Percentiles rank a stretch among this genome's conserved stretches.
Conservation (phyloP, 116 monocot species). For the Iris pallida region DNA sequence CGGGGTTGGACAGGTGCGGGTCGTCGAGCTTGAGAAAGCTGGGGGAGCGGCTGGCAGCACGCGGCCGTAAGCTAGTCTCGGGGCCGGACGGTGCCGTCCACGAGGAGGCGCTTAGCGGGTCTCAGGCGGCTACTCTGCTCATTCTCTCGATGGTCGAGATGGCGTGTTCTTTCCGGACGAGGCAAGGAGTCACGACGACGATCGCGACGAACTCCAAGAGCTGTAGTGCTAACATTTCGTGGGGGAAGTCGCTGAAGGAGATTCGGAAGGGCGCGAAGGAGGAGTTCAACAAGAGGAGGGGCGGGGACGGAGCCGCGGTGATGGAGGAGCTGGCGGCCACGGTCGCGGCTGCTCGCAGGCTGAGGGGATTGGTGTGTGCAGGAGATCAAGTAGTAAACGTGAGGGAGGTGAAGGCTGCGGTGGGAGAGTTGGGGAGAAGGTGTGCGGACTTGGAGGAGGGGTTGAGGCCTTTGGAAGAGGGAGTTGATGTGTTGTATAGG, state of each 20-base stretch:
- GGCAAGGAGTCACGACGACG: not conserved
- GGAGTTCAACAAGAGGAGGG: constrained; percentile 15
- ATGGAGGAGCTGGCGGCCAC: constrained; percentile 3
- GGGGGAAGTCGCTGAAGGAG: constrained; percentile 2
- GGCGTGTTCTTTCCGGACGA: not conserved
- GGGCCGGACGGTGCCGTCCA: not conserved
- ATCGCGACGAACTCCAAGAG: not conserved
- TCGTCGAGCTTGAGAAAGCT: constrained; percentile 18
- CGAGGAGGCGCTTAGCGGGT: not conserved
- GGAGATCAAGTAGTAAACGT: not conserved
- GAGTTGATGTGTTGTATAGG: constrained; percentile 21
- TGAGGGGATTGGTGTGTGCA: not conserved
- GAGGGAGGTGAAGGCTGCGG: not conserved
- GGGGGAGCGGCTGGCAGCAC: not conserved
- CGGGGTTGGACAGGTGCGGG: constrained; percentile 10
- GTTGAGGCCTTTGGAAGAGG: not conserved
- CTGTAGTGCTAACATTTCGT: not conserved
- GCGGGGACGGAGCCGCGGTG: not conserved
- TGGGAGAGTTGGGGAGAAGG: constrained; percentile 11
- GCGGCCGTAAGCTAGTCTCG: not conserved
- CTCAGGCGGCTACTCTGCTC: constrained; percentile 2
- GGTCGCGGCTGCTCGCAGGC: not conserved
- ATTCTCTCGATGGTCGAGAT: not conserved
- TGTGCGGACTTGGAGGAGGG: constrained; percentile 7
- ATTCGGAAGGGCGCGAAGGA: constrained; percentile 14